Percentiles rank a stretch among this genome's conserved stretches.
Evolutionary conservation across 306 rosid genomes (phyloP).

Genomic region (Vigna hirtella): DNA sequence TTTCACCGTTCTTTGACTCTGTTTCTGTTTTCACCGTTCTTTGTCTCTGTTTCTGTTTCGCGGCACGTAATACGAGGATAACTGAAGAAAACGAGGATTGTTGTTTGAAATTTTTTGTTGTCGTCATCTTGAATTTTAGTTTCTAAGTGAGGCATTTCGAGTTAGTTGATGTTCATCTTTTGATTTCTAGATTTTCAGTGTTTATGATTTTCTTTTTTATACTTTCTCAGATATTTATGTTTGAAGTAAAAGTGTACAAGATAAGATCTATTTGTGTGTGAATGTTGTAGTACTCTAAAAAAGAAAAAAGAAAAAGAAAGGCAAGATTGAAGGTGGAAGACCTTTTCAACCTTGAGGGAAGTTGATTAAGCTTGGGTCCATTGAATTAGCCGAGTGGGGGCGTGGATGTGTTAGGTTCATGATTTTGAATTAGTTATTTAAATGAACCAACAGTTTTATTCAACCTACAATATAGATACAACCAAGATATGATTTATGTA

Average conservation of each 20-base stretch:
- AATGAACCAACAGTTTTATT: slow-evolving; percentile 93
- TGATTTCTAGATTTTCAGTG: too few species aligned
- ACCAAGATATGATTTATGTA: slow-evolving; percentile 89
- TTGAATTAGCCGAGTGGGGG: slow-evolving; percentile 39
- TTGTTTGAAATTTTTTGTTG: slow-evolving; percentile 4
- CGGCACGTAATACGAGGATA: slow-evolving; percentile 27
- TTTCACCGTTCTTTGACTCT: too few species aligned
- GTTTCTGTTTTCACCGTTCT: too few species aligned
- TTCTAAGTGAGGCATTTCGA: slow-evolving; percentile 20
- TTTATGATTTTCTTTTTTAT: background rate
- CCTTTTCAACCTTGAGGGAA: too few species aligned
- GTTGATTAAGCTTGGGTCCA: slow-evolving; percentile 15
- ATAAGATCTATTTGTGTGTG: slow-evolving; percentile 28
- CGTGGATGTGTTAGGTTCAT: slow-evolving; percentile 45
- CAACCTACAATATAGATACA: slow-evolving; percentile 89
- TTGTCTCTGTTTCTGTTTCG: too few species aligned
- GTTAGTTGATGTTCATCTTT: slow-evolving; percentile 19
- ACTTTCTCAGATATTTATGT: background rate
- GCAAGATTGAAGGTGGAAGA: too few species aligned
- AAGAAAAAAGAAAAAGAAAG: background rate
- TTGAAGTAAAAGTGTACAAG: background rate
- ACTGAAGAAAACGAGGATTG: background rate
- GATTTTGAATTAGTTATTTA: slow-evolving; percentile 70
- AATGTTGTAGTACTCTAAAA: slow-evolving; percentile 25
- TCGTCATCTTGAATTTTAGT: slow-evolving; percentile 28